Evolutionary conservation across 2,329 filamentous ascomycete species (phyloP).

Genomic region (Hypoxylon sp.): DNA sequence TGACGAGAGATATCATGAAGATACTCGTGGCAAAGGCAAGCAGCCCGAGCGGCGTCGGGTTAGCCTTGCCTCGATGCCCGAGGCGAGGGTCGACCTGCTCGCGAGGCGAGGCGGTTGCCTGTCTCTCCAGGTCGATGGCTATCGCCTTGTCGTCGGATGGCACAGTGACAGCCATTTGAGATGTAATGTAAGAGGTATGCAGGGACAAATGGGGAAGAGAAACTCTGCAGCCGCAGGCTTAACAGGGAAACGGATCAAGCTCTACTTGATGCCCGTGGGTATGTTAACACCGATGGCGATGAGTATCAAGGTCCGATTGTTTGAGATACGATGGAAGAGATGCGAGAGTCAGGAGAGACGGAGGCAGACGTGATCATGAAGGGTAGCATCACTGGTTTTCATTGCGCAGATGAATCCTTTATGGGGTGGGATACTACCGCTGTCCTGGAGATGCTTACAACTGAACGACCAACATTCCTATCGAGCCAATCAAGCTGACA

Average conservation of each 20-base stretch:
- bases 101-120: slow-evolving; percentile 21
- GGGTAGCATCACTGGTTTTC: slow-evolving; percentile 24
- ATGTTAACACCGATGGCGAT: neutral
- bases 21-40: slow-evolving; percentile 26
- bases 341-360: slow-evolving; percentile 17
- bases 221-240: slow-evolving; percentile 8
- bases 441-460: neutral
- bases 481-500: neutral
- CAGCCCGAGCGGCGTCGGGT: slow-evolving; percentile 19
- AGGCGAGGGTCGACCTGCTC: slow-evolving; percentile 7
- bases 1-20: slow-evolving; percentile 27
- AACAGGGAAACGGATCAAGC: neutral
- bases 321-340: slow-evolving; percentile 6
- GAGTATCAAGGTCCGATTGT: neutral
- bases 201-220: neutral
- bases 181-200: neutral
- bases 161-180: slow-evolving; percentile 7
- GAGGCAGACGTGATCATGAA: slow-evolving; percentile 5
- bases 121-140: slow-evolving; percentile 21
- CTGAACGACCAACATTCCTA: neutral
- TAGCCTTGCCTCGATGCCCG: slow-evolving; percentile 17
- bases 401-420: slow-evolving; percentile 10
- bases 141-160: slow-evolving; percentile 20
- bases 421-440: neutral
- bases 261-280: neutral